Base-by-base conservation (phyloP, 2,329 filamentous ascomycete genomes). In the Cladosporium sp. region DNA sequence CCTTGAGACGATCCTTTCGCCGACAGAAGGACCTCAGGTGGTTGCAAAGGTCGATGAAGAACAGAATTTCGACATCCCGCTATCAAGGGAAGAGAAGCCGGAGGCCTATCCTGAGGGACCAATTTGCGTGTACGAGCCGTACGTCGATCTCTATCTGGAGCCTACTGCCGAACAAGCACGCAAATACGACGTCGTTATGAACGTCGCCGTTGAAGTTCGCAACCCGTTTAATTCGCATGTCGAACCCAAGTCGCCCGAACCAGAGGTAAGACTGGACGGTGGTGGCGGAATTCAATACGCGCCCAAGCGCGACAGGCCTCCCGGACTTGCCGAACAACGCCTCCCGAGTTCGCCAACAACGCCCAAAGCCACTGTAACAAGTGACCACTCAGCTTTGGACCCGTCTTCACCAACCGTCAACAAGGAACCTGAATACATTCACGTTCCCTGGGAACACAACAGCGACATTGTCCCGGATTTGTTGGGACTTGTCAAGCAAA, bases 371-470 rank as follows among this genome's bases (percentile, higher is more conserved):
- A 78, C 78, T 41, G 79, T 79, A 33, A 72, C 69, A 13, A 58
- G 57, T 38, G 4, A 66, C 18, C 10, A 14, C n/a, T 38, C 35
- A 14, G 22, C 4, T 28, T 28, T 7, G 32, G 19, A 33, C 67
- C 35, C 35, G n/a, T 14, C 35, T 38, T 14, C 16, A 9, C 13
- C 18, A 14, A 5, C 10, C 13, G 2, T 68, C 68, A 35, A 78
- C 74, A 63, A 67, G 19, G 72, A 80, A 43, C 88, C 88, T 1
- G 88, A 95, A 67, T 95, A 95, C 62, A 87, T 93, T 13, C 88
- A 95, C 66, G 85, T 93, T 62, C 85, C 83, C 1, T 93, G 88
- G 88, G 88, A 93, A 56, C 88, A 93, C 71, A 91, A 92, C 69
- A 92, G 87, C 0, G 86, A 93, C 55, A 92, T 95, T 59, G 83